phyloP scores from a whole-genome alignment of 2,329 filamentous ascomycete genomes.

The Neopestalotiopsis rosae region DNA sequence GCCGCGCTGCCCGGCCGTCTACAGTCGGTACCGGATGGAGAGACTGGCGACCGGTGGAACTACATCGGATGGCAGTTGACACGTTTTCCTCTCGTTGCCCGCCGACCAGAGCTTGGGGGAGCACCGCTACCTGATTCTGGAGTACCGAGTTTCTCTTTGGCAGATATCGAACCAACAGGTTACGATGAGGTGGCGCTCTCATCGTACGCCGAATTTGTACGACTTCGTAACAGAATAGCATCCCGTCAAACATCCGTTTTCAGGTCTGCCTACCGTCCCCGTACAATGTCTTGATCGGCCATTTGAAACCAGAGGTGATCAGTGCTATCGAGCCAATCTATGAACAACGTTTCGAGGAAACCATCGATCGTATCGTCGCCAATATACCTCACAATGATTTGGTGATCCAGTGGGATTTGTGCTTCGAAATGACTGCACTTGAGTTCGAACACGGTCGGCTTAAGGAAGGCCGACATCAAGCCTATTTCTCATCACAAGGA shows the following conservation, averaged over 20 bases:
- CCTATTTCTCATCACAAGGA: constrained; percentile 26
- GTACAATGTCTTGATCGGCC: constrained; percentile 26
- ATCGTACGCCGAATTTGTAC: constrained; percentile 29
- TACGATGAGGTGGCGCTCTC: constrained; percentile 29
- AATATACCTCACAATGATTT: constrained; percentile 28
- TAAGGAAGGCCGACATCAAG: constrained; percentile 21
- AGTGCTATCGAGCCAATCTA: constrained; percentile 29
- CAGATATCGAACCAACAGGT: constrained; percentile 27
- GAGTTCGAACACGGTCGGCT: constrained; percentile 28
- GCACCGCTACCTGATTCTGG: constrained; percentile 21
- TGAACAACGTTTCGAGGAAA: constrained; percentile 27
- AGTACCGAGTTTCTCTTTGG: constrained; percentile 20
- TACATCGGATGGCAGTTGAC: constrained; percentile 30
- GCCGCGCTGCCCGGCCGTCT: constrained; percentile 27
- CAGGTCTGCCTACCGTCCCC: constrained; percentile 30
- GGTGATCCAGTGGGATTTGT: constrained; percentile 32
- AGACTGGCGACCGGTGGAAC: constrained; percentile 30
- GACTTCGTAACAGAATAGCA: constrained; percentile 26
- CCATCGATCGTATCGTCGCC: constrained; percentile 24
- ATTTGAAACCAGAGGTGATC: constrained; percentile 19
- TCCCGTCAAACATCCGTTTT: constrained; percentile 18
- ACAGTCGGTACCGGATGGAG: constrained; percentile 29
- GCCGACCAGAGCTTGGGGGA: constrained; percentile 27
- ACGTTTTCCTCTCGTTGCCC: constrained; percentile 25
- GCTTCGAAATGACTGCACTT: constrained; percentile 31